Evolutionary conservation across 208 protist species (phyloP), one percentile per base, ranked within the genome.

Genomic region (Crithidia fasciculata): DNA sequence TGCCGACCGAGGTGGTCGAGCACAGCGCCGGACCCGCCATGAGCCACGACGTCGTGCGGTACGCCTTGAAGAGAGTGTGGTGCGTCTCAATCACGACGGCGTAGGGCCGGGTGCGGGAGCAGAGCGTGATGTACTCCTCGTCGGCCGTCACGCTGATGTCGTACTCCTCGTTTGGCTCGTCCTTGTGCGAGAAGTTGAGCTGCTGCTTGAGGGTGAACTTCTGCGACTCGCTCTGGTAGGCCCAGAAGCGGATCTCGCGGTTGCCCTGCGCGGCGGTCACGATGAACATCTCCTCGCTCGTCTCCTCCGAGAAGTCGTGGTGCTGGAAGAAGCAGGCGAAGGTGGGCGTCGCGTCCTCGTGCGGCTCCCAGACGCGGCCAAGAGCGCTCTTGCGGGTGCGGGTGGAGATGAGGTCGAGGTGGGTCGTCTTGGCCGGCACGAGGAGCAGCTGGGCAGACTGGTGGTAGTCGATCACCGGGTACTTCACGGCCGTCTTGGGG

Each of bases 71-170:
- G 40, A 78, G 77, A n/a, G 67, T 86, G 57, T 86, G 87, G 72
- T 95, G 83, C 37, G 85, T 82, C 73, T 97, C 88, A 39, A 94
- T 84, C 18, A 95, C 90, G 3, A 97, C 89, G 5, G 87, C 89
- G 62, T 88, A 82, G 16, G 84, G 57, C 49, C 78, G 61, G 8
- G 82, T 80, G 44, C 78, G 80, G n/a, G 90, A 93, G 50, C 79
- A 80, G 10, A 97, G 81, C n/a, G 84, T 93, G 61, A 97, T 92
- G 75, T 97, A 97, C 72, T 97, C 93, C 71, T 97, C 90, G 43
- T 80, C 74, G 2, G 87, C 83, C n/a, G 88, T 93, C 58, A 92
- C 78, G 61, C 81, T 89, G 64, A 95, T 88, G 63, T 84, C 66
- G 64, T 94, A 95, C n/a, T 57, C 80, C 40, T 84, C 76, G n/a